Evolutionary conservation across 2,329 filamentous ascomycete genomes (phyloP).

Genomic region (Massarina eburnea): DNA sequence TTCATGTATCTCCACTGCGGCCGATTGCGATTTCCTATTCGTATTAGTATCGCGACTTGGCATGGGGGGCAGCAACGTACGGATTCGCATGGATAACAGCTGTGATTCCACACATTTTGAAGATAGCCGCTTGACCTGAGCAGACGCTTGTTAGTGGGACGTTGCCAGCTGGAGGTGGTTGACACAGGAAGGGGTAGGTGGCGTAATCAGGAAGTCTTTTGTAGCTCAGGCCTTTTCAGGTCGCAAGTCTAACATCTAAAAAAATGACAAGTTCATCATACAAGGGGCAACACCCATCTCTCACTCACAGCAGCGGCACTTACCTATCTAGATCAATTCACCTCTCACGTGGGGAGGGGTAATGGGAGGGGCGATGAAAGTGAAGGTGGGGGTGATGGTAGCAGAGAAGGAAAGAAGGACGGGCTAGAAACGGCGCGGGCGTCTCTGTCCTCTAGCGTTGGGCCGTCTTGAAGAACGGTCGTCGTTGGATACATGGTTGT

Average conservation of each 20-base stretch:
- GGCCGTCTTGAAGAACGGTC: neutral
- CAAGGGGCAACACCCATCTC: too few species aligned
- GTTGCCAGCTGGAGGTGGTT: conserved; percentile 14
- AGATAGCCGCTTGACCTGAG: conserved; percentile 6
- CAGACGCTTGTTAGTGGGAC: conserved; percentile 22
- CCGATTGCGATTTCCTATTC: conserved; percentile 35
- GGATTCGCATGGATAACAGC: conserved; percentile 51
- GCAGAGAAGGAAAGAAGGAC: neutral
- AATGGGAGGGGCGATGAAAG: conserved; percentile 1
- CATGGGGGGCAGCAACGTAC: conserved; percentile 19
- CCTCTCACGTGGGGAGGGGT: neutral
- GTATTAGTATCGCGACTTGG: conserved; percentile 14
- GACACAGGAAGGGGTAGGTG: conserved; percentile 17
- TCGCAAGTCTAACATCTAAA: conserved; percentile 47
- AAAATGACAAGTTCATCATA: conserved; percentile 42
- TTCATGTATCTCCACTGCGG: conserved; percentile 49
- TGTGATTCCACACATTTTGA: conserved; percentile 55
- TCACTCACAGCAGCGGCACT: conserved; percentile 7
- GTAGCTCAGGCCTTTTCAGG: conserved; percentile 34
- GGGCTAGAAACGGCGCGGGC: neutral
- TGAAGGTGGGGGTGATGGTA: conserved; percentile 13
- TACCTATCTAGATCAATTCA: conserved; percentile 12
- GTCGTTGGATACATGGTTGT: conserved; percentile 16
- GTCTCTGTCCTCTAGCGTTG: neutral
- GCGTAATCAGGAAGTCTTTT: conserved; percentile 39